Evolutionary conservation across 2,329 filamentous ascomycete species (phyloP), one percentile per base, ranked within the genome.

Genomic region (Fusarium dlaminii): DNA sequence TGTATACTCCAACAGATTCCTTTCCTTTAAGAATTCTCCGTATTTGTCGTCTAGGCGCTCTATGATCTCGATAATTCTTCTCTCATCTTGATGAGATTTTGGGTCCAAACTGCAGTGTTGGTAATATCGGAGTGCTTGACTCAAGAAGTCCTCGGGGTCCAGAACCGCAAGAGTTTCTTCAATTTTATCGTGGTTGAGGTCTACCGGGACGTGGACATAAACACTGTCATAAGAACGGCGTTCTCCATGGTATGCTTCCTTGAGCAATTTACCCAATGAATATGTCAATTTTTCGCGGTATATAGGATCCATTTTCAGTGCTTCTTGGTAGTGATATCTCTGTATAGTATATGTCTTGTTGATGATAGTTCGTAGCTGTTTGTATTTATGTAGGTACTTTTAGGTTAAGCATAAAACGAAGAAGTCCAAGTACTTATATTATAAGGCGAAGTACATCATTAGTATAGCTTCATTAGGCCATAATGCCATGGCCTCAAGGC

Each of bases 361-460:
- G 8, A 4, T 30, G 3, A 30, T 30, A 17, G 27, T 30, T 5
- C 0, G 2, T 48, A 15, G 20, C 5, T n/a, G 6, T 4, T 30
- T 30, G 27, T 8, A 4, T n/a, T 4, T 12, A 0, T 48, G 10
- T 17, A 8, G 9, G 3, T n/a, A 17, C n/a, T 3, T 2, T 0
- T 22, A n/a, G 11, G 5, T 48, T 6, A 11, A 30, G 20, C 4
- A 48, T 17, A 5, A 14, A 0, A 17, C 4, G 20, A 17, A 4
- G 9, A 14, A 11, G 14, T 6, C 1, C 6, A 0, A 48, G 1
- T 30, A 48, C 22, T 30, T 48, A n/a, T n/a, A 30, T 4, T 3
- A 15, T 1, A 22, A 48, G 9, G 6, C 10, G 7, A 32, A 7
- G 7, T 24, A 12, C 7, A 8, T 17, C 0, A 32, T 49, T 12